Evolutionary conservation across 352 stramenopile genomes (phyloP).

Genomic region (Globisporangium irregulare): DNA sequence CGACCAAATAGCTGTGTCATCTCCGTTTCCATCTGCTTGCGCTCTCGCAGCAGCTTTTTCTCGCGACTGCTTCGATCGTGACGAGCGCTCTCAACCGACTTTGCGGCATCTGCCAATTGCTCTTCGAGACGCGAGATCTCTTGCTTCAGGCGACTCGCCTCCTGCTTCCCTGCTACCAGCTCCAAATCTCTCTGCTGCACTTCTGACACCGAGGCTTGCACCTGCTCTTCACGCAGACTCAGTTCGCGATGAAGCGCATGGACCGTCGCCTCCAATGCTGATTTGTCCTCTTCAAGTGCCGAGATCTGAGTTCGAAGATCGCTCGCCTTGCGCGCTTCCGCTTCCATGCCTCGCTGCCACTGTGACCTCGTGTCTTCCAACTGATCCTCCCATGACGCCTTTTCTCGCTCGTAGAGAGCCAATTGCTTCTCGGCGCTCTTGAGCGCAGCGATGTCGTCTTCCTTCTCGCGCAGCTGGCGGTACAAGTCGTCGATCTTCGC

Average conservation of each 20-base stretch:
- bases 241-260: conserved; percentile 28
- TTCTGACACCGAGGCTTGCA: conserved; percentile 19
- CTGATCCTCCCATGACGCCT: conserved; percentile 35
- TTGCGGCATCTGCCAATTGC: conserved; percentile 27
- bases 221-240: conserved; percentile 23
- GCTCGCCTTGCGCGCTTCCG: conserved; percentile 41
- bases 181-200: conserved; percentile 29
- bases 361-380: conserved; percentile 35
- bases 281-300: conserved; percentile 34
- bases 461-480: conserved; percentile 43
- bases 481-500: conserved; percentile 61
- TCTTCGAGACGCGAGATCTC: conserved; percentile 30
- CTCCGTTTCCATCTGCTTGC: conserved; percentile 51
- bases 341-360: conserved; percentile 33
- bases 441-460: conserved; percentile 35
- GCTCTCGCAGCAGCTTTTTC: conserved; percentile 55
- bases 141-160: conserved; percentile 15
- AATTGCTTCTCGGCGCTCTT: conserved; percentile 38
- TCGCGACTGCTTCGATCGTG: conserved; percentile 43
- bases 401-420: conserved; percentile 37
- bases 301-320: conserved; percentile 34
- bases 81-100: conserved; percentile 25
- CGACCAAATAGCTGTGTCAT: conserved; percentile 45
- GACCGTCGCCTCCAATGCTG: conserved; percentile 25
- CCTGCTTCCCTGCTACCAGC: conserved; percentile 14